A percentile compares a stretch with the other conserved stretches of the same genome.
Conservation (phyloP, 2,329 filamentous ascomycete genomes). For the Paecilomyces niveus region DNA sequence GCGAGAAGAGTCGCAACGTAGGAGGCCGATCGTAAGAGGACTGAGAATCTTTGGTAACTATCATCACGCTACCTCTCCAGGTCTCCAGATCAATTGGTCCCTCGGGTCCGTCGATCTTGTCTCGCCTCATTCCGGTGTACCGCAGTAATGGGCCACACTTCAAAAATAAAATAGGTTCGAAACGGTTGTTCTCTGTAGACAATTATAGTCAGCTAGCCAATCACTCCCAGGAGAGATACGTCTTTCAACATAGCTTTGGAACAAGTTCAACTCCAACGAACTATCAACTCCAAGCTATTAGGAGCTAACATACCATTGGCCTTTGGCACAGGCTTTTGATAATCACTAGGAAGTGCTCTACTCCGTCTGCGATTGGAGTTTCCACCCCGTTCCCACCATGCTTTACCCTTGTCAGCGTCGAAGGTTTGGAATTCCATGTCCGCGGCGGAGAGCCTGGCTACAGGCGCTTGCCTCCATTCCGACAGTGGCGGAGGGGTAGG, state of each 20-base stretch:
- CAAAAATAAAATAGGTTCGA: conserved; percentile 75
- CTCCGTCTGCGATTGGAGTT: conserved; percentile 41
- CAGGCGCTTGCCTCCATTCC: conserved; percentile 64
- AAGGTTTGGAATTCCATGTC: conserved; percentile 54
- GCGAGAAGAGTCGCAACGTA: conserved; percentile 74
- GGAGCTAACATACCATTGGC: conserved; percentile 20
- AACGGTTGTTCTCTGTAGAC: conserved; percentile 49
- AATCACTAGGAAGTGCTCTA: conserved; percentile 33
- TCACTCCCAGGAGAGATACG: neutral
- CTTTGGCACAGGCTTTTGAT: conserved; percentile 25
- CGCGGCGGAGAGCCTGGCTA: conserved; percentile 52
- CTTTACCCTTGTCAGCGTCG: conserved; percentile 45
- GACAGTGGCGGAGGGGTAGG: conserved; percentile 38
- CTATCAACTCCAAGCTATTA: neutral
- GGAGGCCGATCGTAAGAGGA: conserved; percentile 78
- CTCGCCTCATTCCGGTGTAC: conserved; percentile 74
- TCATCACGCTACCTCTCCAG: conserved; percentile 93
- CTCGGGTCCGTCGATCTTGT: conserved; percentile 24
- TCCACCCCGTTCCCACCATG: conserved; percentile 70
- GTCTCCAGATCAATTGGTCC: conserved; percentile 58
- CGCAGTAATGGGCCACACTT: conserved; percentile 86
- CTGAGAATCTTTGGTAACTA: conserved; percentile 77
- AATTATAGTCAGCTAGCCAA: conserved; percentile 34
- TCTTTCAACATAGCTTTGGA: neutral
- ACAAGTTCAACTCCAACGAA: neutral